Evolutionary conservation across 1,284 basidiomycete species (phyloP).

Genomic region (Kwoniella shivajii): DNA sequence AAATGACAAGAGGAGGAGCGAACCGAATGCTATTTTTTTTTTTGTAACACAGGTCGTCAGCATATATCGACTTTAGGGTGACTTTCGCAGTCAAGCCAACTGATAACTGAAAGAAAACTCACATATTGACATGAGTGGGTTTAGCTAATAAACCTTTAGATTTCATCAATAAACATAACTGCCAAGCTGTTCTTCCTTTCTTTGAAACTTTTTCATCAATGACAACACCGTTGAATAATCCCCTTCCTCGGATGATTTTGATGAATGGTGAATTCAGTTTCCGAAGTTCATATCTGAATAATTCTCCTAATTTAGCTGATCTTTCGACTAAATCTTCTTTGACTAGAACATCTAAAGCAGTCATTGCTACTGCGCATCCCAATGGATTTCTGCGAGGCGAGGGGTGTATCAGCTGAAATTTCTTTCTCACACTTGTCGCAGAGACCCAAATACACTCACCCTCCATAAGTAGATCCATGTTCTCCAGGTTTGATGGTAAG

Average conservation of each 20-base stretch:
- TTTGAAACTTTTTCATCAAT: constrained; percentile 80
- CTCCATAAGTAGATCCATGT: constrained; percentile 95
- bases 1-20: constrained; percentile 91
- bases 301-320: constrained; percentile 74
- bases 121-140: constrained; percentile 95
- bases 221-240: constrained; percentile 90
- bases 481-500: constrained; percentile 94
- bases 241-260: constrained; percentile 75
- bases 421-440: neutral
- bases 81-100: neutral
- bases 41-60: neutral
- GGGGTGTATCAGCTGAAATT: neutral
- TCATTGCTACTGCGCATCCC: constrained; percentile 90
- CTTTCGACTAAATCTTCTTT: constrained; percentile 82
- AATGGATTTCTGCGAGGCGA: constrained; percentile 75
- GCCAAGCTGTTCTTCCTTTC: constrained; percentile 87
- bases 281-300: constrained; percentile 71
- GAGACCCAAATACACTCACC: constrained; percentile 58
- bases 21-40: constrained; percentile 75
- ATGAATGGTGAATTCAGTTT: constrained; percentile 72
- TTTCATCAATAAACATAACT: constrained; percentile 91
- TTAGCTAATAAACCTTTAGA: constrained; percentile 83
- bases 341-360: constrained; percentile 83
- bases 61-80: constrained; percentile 3
- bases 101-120: constrained; percentile 37